phyloP scores from a whole-genome alignment of 345 rosid genomes.

The Hibiscus mutabilis region DNA sequence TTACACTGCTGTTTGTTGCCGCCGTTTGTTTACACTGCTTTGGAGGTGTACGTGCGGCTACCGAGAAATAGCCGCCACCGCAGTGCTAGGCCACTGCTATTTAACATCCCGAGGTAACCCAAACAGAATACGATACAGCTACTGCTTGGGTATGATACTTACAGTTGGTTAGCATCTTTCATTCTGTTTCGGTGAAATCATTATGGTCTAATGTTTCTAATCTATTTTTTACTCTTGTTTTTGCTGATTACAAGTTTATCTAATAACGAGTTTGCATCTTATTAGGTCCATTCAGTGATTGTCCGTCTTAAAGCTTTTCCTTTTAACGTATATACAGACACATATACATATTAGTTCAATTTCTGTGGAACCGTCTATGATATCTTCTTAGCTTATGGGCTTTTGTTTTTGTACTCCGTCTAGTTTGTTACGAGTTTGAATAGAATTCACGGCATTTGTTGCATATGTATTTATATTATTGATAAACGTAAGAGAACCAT shows the following conservation, averaged over 20 bases:
- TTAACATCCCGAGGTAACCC: background rate
- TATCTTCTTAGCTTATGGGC: background rate
- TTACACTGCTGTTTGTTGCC: no score
- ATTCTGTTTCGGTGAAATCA: background rate
- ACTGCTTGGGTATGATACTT: no score
- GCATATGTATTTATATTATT: no score
- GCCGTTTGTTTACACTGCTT: no score
- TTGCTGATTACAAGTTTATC: background rate
- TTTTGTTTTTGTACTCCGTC: background rate
- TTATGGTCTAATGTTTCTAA: background rate
- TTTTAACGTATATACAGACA: background rate
- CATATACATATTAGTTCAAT: slow-evolving; percentile 13
- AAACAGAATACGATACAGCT: background rate
- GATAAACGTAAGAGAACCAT: no score
- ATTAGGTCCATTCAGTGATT: no score
- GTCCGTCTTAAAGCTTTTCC: background rate
- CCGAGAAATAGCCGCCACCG: background rate
- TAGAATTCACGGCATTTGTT: no score
- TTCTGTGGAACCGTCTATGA: background rate
- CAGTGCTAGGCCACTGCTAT: background rate
- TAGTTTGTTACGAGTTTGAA: no score
- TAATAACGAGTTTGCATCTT: background rate
- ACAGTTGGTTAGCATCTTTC: background rate
- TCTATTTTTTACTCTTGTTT: background rate
- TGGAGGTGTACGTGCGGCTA: no score